phyloP scores from a whole-genome alignment of 2,329 filamentous ascomycete genomes.

The Paradendryphiella salina region DNA sequence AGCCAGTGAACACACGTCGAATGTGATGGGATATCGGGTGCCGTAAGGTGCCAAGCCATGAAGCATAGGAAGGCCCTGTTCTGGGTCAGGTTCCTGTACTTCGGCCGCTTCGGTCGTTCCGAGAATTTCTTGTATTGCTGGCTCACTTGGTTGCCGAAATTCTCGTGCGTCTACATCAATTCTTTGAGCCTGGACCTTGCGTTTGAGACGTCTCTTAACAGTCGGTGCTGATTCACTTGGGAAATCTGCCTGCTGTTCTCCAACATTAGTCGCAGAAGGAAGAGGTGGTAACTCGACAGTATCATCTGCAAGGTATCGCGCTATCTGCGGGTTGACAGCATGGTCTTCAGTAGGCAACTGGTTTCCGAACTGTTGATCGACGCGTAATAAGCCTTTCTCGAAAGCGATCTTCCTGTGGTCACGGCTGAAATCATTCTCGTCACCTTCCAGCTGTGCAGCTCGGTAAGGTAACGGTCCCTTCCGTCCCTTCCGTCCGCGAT shows the following conservation, averaged over 20 bases:
- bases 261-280: conserved; percentile 23
- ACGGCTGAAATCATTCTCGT: conserved; percentile 45
- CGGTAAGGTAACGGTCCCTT: conserved; percentile 27
- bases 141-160: conserved; percentile 52
- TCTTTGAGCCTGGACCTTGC: conserved; percentile 50
- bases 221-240: conserved; percentile 2
- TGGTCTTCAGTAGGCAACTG: conserved; percentile 13
- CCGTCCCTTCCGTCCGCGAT: not conserved
- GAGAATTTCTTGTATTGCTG: conserved; percentile 27
- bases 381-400: conserved; percentile 34
- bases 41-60: conserved; percentile 55
- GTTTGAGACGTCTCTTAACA: conserved; percentile 28
- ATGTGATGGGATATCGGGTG: conserved; percentile 56
- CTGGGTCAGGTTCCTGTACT: conserved; percentile 9
- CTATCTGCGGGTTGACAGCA: conserved; percentile 35
- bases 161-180: conserved; percentile 53
- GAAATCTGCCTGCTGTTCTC: conserved; percentile 8
- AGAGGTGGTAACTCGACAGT: conserved; percentile 27
- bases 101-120: not conserved
- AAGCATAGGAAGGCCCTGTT: conserved; percentile 20
- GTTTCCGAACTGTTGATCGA: conserved; percentile 33
- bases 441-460: conserved; percentile 50
- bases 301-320: conserved; percentile 41
- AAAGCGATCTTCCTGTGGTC: conserved; percentile 47
- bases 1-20: conserved; percentile 56